Base-by-base conservation (phyloP, 2,329 filamentous ascomycete genomes). In the Sclerotinia subarctica region DNA sequence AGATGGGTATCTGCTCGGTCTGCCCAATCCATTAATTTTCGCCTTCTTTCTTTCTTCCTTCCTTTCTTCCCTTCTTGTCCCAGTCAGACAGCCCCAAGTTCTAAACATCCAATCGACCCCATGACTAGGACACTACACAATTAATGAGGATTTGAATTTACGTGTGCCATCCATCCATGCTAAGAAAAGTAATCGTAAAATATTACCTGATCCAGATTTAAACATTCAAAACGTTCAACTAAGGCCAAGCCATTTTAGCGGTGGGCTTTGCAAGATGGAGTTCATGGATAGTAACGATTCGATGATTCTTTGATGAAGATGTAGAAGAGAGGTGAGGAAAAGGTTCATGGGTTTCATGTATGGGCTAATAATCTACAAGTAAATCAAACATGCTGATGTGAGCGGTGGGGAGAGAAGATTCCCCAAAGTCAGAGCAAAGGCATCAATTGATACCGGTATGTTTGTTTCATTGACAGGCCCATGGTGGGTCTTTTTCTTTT, bases 71-170 rank as follows among this genome's bases (percentile, higher is more conserved):
- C 32, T 21, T 11, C 7, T 26, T 26, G 21, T 26, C 17, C 51
- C 24, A 38, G 53, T 66, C 64, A 44, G 64, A 52, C 54, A 66
- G 54, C 64, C 64, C 60, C 64, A 59, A 59, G 29, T 60, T 60
- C 10, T 29, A 46, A 26, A 24, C 17, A 52, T 42, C 64, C 54
- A 66, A 66, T 66, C 5, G 64, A 35, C 35, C 44, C 47, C 54
- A 58, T 66, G 53, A 66, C 64, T 46, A 38, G n/a, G n/a, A n/a
- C 11, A 42, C 54, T 13, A 42, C 38, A 17, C 38, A 15, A 56
- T 65, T 24, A 47, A 54, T 47, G 17, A 56, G n/a, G 49, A 19
- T 47, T 47, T 26, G 42, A 26, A 42, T n/a, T 35, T 53, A 32
- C 49, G 47, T 26, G 32, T 64, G 35, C 47, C 60, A 46, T 60